Base-by-base conservation (phyloP, 768 basidiomycete species). In the Lyophyllum semitale region DNA sequence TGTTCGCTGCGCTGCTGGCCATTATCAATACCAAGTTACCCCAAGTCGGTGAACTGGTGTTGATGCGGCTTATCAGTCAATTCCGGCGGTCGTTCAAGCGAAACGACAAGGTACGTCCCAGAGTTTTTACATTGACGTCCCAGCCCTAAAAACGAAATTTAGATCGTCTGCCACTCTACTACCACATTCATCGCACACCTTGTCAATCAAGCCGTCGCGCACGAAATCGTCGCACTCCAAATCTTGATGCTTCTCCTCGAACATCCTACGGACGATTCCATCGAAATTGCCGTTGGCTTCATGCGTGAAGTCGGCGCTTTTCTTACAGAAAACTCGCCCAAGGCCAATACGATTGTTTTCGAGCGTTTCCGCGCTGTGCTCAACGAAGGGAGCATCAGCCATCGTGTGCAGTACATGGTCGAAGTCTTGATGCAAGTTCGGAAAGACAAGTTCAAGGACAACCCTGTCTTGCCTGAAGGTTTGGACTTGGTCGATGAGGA, bases 401-500 rank as follows among this genome's bases (percentile, higher is more conserved):
- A 98, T 63, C 86, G 97, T 62, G 93, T 96, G 26, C 97, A 98
- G 68, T 99, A 98, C 73, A 98, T 98, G 97, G 93, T 99, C 62
- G 97, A 98, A 74, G 97, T 98, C 3, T 80, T 98, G 44, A 98
- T 99, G 93, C 97, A 98, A 73, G 93, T 97, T 8, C 82, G 97
- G 62, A 98, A 97, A 77, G 97, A 99, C 78, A 95, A 94, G 73
- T 98, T 93, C 80, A 98, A 98, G 80, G 97, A 98, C 67, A 98
- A 99, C 69, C 95, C 95, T 17, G 85, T 94, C 59, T 70, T 98
- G 37, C 88, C 93, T 2, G 97, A 98, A 65, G 97, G 96, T 0
- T 70, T 99, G 66, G 97, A 99, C 68, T 74, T 99, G 29, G 97
- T 99, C 1, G 95, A 98, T 59, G 96, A 98, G 66, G 97, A 98